These are phyloP conservation scores for Cyclanthera cordifolia DNA, from an alignment of 306 rosid species.

Conservation along the genomic window DNA sequence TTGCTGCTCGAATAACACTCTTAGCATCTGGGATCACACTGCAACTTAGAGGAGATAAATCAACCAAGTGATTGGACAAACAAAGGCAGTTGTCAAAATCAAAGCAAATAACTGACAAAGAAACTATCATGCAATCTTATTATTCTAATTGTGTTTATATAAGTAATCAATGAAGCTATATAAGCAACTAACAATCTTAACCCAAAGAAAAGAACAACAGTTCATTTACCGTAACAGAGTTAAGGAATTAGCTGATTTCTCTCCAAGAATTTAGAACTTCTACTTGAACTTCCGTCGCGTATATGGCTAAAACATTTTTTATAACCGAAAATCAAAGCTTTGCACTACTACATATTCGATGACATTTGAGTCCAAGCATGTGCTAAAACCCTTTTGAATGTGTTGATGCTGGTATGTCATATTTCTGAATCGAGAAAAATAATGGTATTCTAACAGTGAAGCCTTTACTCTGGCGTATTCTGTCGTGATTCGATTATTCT, in stretches of 20 bases:
- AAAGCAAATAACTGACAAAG: background rate
- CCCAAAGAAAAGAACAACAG: too few relatives aligned
- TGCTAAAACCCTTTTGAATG: background rate
- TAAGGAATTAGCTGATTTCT: background rate
- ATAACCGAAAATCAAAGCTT: too few relatives aligned
- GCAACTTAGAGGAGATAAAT: background rate
- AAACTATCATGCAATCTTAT: background rate
- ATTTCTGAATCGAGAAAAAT: background rate
- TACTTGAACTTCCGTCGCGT: too few relatives aligned
- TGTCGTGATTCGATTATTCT: background rate
- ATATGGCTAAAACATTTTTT: too few relatives aligned
- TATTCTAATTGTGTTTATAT: too few relatives aligned
- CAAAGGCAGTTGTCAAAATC: background rate
- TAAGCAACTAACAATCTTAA: background rate
- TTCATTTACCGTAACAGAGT: background rate
- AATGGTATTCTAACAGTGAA: background rate
- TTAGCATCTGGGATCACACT: background rate
- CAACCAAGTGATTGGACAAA: background rate
- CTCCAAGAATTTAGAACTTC: background rate
- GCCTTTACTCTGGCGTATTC: background rate
- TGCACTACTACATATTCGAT: too few relatives aligned
- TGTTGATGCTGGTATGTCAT: background rate
- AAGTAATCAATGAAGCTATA: background rate
- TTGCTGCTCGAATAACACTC: background rate
- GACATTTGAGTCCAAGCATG: too few relatives aligned